These are phyloP conservation scores for Intubia oerlemansii DNA, from an alignment of 2,329 filamentous ascomycete species.

Conservation along the genomic window DNA sequence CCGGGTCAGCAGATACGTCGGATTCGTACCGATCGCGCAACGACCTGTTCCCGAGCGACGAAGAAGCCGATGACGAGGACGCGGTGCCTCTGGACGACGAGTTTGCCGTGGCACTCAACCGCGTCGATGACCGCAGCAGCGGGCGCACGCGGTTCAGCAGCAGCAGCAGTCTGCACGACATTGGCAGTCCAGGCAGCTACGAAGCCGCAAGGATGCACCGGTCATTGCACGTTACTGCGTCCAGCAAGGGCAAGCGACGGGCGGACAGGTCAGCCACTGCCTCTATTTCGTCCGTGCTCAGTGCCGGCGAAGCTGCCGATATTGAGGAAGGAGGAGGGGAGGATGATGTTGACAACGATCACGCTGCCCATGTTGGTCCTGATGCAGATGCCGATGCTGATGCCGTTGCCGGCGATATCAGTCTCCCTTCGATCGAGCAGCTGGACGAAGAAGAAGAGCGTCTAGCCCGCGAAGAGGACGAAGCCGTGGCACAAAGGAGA, in stretches of 20 bases:
- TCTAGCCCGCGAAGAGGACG: conserved; percentile 28
- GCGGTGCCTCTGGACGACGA: conserved; percentile 85
- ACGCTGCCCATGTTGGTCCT: no score
- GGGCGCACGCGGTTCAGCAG: conserved; percentile 34
- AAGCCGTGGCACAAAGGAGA: conserved; percentile 28
- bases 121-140: conserved; percentile 60
- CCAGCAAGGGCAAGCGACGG: conserved; percentile 16
- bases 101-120: conserved; percentile 64
- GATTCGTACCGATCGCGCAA: conserved; percentile 75
- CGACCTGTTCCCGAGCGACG: conserved; percentile 77
- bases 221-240: conserved; percentile 25
- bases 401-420: no score
- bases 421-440: conserved; percentile 31
- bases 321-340: no score
- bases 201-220: no score
- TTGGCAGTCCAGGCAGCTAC: no score
- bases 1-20: conserved; percentile 58
- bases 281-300: no score
- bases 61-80: conserved; percentile 69
- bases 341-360: no score
- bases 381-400: no score
- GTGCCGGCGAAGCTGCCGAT: no score
- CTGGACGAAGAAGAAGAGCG: conserved; percentile 30
- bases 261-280: no score
- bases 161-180: conserved; percentile 35